Percentiles rank a stretch among this genome's conserved stretches.
Evolutionary conservation across 495 filamentous ascomycete genomes (phyloP).

Genomic region (Usnea hakonensis): DNA sequence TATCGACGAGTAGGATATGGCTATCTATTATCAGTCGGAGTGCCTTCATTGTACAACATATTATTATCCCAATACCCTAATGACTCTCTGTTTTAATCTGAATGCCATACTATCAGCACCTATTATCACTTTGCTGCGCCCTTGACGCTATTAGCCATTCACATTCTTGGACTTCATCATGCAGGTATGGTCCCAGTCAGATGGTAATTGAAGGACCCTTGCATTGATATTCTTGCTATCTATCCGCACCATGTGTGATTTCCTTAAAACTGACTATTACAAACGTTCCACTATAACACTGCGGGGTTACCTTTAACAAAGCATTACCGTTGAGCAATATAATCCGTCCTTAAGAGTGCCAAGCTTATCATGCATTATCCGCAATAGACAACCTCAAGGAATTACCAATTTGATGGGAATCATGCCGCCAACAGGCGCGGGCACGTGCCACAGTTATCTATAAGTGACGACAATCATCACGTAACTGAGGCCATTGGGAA

Average conservation of each 20-base stretch:
- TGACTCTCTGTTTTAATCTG: slow-evolving; percentile 4
- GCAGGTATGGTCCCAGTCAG: slow-evolving; percentile 14
- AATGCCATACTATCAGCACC: slow-evolving; percentile 4
- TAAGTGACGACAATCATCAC: slow-evolving; percentile 83
- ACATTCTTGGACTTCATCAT: slow-evolving; percentile 9
- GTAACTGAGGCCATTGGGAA: slow-evolving; percentile 96
- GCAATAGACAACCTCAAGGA: slow-evolving; percentile 45
- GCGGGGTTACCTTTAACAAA: not conserved
- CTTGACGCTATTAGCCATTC: slow-evolving; percentile 7
- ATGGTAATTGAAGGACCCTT: not conserved
- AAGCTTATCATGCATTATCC: slow-evolving; percentile 7
- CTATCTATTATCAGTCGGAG: not conserved
- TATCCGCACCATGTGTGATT: not conserved
- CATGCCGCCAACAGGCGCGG: slow-evolving; percentile 47
- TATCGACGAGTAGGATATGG: not conserved
- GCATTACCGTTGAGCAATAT: not conserved
- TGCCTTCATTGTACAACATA: not conserved
- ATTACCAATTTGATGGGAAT: slow-evolving; percentile 47
- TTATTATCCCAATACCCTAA: slow-evolving; percentile 7
- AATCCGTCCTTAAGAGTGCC: not conserved
- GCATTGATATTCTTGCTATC: not conserved
- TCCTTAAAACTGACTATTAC: not conserved
- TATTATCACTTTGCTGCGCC: not conserved
- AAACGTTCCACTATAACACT: not conserved
- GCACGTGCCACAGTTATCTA: slow-evolving; percentile 59